Evolutionary conservation across 805 yeast species (phyloP), one percentile per base, ranked within the genome.

Genomic region (Metschnikowia kofuensis): DNA sequence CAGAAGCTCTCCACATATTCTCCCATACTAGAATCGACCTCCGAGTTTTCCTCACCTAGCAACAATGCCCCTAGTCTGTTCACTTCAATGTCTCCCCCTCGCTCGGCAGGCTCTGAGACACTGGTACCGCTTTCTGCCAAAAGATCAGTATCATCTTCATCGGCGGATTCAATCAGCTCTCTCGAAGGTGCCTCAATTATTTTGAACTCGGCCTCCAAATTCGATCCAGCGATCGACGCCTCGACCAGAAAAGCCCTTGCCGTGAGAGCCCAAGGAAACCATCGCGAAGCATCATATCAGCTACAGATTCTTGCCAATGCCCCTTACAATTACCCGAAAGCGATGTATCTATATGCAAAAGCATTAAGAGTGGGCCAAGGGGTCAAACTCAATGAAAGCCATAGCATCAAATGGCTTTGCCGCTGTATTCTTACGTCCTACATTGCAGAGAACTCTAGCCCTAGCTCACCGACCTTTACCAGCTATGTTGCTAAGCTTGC

Each of bases 331-430:
- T 79, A 83, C 39, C 68, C 73, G 1, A 60, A 57, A 43, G 95
- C 90, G 0, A 85, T 81, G 84, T 72, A 82, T 41, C 61, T 85
- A 30, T 87, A 85, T 58, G 88, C 89, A 0, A 63, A 84, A 54
- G 85, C 90, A 0, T 65, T 87, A 26, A 68, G 85, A 43, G 69
- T 77, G 48, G 94, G 92, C 0, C 83, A 82, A 62, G 94, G 94
- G 0, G 80, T 84, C 10, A 71, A 78, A 15, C 75, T 72, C 46
- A 84, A 84, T 58, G 76, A 78, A 37, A 57, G 65, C 15, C 77
- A 75, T 43, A 78, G 89, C 3, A 70, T 83, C 40, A 64, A 70
- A 46, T 85, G 89, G 87, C 69, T 87, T 5, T 74, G 78, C 52
- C 74, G 72, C 50, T 85, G 75, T 46, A 58, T 72, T 12, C 51